Base-by-base conservation (phyloP, 768 basidiomycete genomes). In the Tephrocybe rancida region DNA sequence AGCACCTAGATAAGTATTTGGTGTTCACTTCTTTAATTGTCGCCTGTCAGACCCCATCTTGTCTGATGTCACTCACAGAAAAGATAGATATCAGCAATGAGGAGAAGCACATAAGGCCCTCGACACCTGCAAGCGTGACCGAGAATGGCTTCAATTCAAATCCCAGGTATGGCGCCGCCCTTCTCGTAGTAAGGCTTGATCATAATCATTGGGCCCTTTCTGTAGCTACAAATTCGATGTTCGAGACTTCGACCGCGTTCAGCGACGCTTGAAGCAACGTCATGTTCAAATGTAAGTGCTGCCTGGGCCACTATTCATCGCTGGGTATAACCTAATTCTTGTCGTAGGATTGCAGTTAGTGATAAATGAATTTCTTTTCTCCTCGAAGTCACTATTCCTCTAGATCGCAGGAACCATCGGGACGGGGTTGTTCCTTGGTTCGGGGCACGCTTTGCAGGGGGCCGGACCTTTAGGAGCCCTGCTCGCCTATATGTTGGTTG, bases 351-450 rank as follows among this genome's bases (percentile, higher is more conserved):
- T 68, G 86, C 86, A 55, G 86, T 87, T 58, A 67, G 81, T 47
- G 18, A n/a, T 16, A 16, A 21, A 19, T 3, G n/a, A 19, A 39
- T 37, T 22, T 11, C 18, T n/a, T n/a, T 3, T 44, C 7, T 37
- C n/a, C 7, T 41, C 19, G 21, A 5, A 6, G 11, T 10, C 5
- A 30, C 30, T 19, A 29, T 48, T 35, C 34, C 32, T 14, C 11
- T 54, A 84, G 85, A 85, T 87, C 62, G 86, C 87, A 51, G 87
- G 87, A 43, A 90, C 88, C 30, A 81, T 89, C 56, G 87, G 88
- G 44, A 88, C 87, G 8, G 87, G 86, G 61, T 72, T 89, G 32
- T 88, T 88, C 74, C 75, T 89, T 41, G 88, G 87, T 46, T 88
- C 86, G 7, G 87, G 88, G 16, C 70, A 73, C 37, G 81, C 87